These are phyloP conservation scores for Sextonia rubra DNA, from an alignment of 164 flowering plant species.

Conservation along the genomic window DNA sequence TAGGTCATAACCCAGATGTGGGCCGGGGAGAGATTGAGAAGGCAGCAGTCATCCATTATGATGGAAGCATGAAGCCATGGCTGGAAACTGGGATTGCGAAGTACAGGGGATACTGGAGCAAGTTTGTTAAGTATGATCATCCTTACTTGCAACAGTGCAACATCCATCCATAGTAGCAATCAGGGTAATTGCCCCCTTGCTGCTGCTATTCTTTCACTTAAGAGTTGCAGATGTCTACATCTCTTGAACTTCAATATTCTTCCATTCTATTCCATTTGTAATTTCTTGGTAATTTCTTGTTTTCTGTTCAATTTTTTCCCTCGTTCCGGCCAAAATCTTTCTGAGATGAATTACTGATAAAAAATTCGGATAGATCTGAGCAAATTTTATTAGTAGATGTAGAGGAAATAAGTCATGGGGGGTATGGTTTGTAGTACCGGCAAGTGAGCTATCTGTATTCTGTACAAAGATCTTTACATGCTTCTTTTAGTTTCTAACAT, in stretches of 20 bases:
- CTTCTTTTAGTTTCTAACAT: too few relatives aligned
- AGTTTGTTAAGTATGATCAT: slow-evolving; percentile 46
- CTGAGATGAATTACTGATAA: background rate
- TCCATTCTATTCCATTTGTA: background rate
- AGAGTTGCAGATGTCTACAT: background rate
- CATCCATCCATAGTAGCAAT: slow-evolving; percentile 41
- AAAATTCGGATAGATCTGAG: too few relatives aligned
- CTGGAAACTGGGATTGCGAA: slow-evolving; percentile 63
- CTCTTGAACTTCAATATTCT: background rate
- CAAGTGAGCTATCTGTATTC: too few relatives aligned
- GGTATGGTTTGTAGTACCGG: too few relatives aligned
- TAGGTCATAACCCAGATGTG: slow-evolving; percentile 59
- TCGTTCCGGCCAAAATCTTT: background rate
- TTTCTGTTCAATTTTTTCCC: background rate
- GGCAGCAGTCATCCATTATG: slow-evolving; percentile 83
- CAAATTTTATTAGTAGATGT: too few relatives aligned
- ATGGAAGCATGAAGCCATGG: slow-evolving; percentile 94
- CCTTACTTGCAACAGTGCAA: slow-evolving; percentile 86
- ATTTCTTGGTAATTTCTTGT: background rate
- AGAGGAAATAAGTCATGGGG: too few relatives aligned
- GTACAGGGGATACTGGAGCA: slow-evolving; percentile 77
- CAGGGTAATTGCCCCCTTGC: background rate
- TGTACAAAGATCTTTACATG: too few relatives aligned
- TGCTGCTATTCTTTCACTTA: background rate
- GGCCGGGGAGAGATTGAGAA: slow-evolving; percentile 38